Evolutionary conservation across 1,284 basidiomycete genomes (phyloP), one percentile per base, ranked within the genome.

Genomic region (Leccinum solheimii): DNA sequence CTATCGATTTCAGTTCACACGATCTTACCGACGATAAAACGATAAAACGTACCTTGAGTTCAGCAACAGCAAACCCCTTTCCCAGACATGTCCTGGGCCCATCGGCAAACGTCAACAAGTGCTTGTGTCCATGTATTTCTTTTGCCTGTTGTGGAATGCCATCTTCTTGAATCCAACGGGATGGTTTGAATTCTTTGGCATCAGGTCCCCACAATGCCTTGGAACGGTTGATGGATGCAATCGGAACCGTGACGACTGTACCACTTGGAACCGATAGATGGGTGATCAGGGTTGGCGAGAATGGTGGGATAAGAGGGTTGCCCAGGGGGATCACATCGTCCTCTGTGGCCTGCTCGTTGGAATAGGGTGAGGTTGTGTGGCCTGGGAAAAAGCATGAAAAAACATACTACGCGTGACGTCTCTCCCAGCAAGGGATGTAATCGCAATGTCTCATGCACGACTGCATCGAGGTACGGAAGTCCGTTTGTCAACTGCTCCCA

Each of bases 321-420:
- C 73, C 74, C 51, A 86, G 77, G 0, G 84, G 85, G 11, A 86
- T 77, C 2, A 83, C 66, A 63, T 86, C 83, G 66, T 86, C 82
- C 75, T 86, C 69, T 38, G 69, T 66, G 0, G 68, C 84, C 81
- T 73, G 75, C 3, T 70, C 27, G 45, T 10, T 8, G 13, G 16
- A 43, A 30, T 19, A 16, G 36, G 14, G 9, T 23, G 19, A 48
- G 45, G 66, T 62, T 23, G 23, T 16, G 75, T 62, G 16, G 36
- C 27, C 5, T 9, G 27, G 45, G 3, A 23, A 19, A 3, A 23
- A 40, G 14, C 0, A 16, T 13, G 1, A 23, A 11, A 16, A 27
- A 11, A 56, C 67, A n/a, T 68, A 71, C 72, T 3, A 67, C 11
- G 21, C 68, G 66, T 0, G 57, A 32, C 1, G 57, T 19, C 26